phyloP scores from a whole-genome alignment of 192 early-diverging fungal species.

The Coemansia sp. region DNA sequence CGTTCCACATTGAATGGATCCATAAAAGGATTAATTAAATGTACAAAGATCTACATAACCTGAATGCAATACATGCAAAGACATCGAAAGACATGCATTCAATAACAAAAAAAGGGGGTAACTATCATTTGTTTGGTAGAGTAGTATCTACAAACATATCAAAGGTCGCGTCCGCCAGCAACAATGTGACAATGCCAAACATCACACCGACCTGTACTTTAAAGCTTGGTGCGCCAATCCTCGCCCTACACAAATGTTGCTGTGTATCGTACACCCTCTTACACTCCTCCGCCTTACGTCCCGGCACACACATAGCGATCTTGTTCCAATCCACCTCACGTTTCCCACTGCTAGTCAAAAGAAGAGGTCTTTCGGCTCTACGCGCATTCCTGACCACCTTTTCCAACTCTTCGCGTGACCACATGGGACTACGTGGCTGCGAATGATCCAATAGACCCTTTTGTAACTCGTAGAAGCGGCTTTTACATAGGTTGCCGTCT shows the following conservation, averaged over 20 bases:
- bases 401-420: conserved; percentile 19
- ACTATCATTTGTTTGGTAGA: not conserved
- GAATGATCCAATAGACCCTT: not conserved
- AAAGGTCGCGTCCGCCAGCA: not conserved
- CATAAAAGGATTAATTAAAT: conserved; percentile 21
- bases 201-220: not conserved
- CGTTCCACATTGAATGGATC: conserved; percentile 16
- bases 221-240: not conserved
- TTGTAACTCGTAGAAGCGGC: conserved; percentile 18
- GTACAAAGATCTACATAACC: not conserved
- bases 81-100: not conserved
- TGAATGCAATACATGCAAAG: no score
- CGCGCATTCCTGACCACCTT: conserved; percentile 5
- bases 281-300: conserved; percentile 20
- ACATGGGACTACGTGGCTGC: conserved; percentile 4
- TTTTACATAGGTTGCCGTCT: conserved; percentile 11
- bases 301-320: not conserved
- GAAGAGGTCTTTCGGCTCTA: not conserved
- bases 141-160: not conserved
- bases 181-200: not conserved
- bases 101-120: not conserved
- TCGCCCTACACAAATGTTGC: conserved; percentile 18
- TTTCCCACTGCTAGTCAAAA: not conserved
- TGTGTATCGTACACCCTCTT: conserved; percentile 20
- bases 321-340: conserved; percentile 10